Evolutionary conservation across 176 grass and related monocot genomes (phyloP).

Genomic region (Tillandsia leiboldiana): DNA sequence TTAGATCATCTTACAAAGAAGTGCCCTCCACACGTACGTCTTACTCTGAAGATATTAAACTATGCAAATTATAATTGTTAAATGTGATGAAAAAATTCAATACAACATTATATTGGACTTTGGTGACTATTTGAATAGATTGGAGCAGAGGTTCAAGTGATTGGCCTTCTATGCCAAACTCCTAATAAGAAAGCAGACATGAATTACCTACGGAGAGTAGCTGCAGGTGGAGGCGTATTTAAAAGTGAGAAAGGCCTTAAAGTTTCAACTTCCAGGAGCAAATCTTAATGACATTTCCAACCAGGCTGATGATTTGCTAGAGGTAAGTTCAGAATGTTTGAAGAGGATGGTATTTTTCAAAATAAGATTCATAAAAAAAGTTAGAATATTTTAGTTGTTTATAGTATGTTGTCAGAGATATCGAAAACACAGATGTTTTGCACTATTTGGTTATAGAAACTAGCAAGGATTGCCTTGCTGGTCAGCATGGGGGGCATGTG

Average conservation of each 20-base stretch:
- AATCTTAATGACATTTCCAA: slow-evolving; percentile 96
- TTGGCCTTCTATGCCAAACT: slow-evolving; percentile 94
- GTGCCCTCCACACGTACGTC: slow-evolving; percentile 84
- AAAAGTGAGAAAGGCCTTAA: slow-evolving; percentile 73
- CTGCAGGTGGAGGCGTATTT: slow-evolving; percentile 92
- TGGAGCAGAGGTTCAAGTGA: slow-evolving; percentile 87
- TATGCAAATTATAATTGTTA: background rate
- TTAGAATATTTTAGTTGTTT: too few relatives aligned
- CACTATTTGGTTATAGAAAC: too few relatives aligned
- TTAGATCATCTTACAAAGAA: slow-evolving; percentile 90
- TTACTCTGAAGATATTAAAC: background rate
- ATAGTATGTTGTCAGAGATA: too few relatives aligned
- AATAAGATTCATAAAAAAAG: too few relatives aligned
- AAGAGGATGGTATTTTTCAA: too few relatives aligned
- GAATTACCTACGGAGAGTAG: slow-evolving; percentile 76
- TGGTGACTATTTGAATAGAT: background rate
- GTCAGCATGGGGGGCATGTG: too few relatives aligned
- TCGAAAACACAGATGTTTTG: too few relatives aligned
- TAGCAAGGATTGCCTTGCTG: too few relatives aligned
- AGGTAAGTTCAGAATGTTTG: slow-evolving; percentile 35
- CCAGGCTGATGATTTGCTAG: slow-evolving; percentile 86
- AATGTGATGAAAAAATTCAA: background rate
- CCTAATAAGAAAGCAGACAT: slow-evolving; percentile 75
- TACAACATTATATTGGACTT: background rate
- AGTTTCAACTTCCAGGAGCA: slow-evolving; percentile 70